Conservation (phyloP, 2,329 filamentous ascomycete genomes). For the Podosphaera xanthii region DNA sequence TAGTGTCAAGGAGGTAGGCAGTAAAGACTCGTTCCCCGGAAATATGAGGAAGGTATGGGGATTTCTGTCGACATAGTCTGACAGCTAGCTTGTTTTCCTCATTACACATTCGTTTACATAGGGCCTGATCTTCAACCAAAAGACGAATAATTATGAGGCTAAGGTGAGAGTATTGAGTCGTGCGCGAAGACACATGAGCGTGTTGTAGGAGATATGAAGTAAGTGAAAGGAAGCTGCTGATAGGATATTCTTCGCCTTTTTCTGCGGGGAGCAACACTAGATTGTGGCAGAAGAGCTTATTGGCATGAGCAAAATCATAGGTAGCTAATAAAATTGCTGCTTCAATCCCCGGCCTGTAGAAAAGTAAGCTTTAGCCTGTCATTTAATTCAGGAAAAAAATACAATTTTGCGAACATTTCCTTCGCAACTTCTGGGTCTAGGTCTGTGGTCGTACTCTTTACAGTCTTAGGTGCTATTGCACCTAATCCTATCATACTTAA, state of each 20-base stretch:
- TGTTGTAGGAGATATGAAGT: constrained; percentile 88
- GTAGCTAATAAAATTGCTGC: constrained; percentile 62
- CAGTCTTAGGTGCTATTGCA: constrained; percentile 44
- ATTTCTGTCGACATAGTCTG: constrained; percentile 70
- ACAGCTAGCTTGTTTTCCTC: constrained; percentile 52
- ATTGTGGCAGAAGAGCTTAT: constrained; percentile 83
- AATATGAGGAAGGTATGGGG: constrained; percentile 60
- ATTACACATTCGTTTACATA: constrained; percentile 68
- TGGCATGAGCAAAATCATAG: constrained; percentile 85
- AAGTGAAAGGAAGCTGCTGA: constrained; percentile 65
- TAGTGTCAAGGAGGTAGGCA: constrained; percentile 58
- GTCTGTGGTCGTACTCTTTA: constrained; percentile 35
- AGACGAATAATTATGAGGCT: constrained; percentile 70
- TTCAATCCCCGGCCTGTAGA: constrained; percentile 48
- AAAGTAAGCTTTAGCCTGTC: constrained; percentile 5
- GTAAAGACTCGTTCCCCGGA: constrained; percentile 51
- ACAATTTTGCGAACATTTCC: constrained; percentile 59
- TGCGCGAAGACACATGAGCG: constrained; percentile 59
- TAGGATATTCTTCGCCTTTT: constrained; percentile 46
- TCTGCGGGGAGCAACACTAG: constrained; percentile 43
- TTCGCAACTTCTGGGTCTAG: constrained; percentile 64
- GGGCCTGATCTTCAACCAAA: constrained; percentile 59
- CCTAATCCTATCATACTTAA: constrained; percentile 70
- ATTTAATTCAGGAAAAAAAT: constrained; percentile 18
- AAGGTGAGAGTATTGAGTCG: constrained; percentile 63